Evolutionary conservation across 2,329 filamentous ascomycete genomes (phyloP), one percentile per base, ranked within the genome.

Genomic region (Colletotrichum cordylinicola): DNA sequence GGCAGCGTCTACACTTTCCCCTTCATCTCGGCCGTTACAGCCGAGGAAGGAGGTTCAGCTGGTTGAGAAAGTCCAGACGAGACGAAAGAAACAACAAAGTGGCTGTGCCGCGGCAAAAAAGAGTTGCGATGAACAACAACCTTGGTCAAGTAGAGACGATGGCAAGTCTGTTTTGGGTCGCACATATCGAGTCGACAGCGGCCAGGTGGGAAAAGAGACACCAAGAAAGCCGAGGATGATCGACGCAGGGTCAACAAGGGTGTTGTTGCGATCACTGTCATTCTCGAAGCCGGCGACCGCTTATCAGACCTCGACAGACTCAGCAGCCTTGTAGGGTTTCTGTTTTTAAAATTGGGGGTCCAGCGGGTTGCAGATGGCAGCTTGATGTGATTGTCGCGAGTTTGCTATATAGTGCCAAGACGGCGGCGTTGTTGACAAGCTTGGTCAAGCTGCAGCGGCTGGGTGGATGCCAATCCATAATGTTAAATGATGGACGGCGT

Each of bases 351-450:
- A 67, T 75, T 68, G 39, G 70, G 67, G 70, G 70, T 68, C 58
- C 64, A 67, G 43, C 16, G 16, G 62, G 55, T 21, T 72, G 55
- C 61, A 56, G 27, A 35, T 67, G 55, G 33, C n/a, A 68, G 69
- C 43, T 72, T n/a, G 64, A 56, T 10, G 33, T 67, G 62, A 55
- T 67, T 24, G 35, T 67, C 56, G 43, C 55, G 29, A 56, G 69
- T 75, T 75, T 72, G 55, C 39, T 15, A 43, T 75, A 68, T 12
- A 75, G 64, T 68, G 56, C 69, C 64, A 65, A 73, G 73, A 73
- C 56, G 18, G 27, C 69, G 43, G 27, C 29, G 35, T 56, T 10
- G 21, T 67, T 39, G 33, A 75, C 72, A 56, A 72, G 72, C 55
- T 39, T 62, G 68, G 56, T 48, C 43, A 73, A 62, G 62, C 68